phyloP scores from a whole-genome alignment of 768 basidiomycete species.

The Austroboletus eburneus region DNA sequence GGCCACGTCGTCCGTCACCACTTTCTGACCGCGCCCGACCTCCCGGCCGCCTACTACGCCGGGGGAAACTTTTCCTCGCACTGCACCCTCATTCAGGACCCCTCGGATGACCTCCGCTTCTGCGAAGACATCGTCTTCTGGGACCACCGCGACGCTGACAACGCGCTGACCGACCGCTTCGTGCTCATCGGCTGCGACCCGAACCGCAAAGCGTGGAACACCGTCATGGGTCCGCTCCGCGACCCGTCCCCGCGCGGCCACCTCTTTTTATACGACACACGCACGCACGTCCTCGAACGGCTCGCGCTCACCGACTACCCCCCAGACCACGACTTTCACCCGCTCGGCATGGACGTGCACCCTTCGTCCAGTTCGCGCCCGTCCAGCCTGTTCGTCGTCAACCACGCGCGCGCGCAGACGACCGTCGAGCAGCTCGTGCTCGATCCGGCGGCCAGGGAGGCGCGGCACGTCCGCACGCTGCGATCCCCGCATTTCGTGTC shows the following conservation, averaged over 20 bases:
- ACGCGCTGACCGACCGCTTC: conserved; percentile 39
- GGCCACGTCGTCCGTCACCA: conserved; percentile 38
- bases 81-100: conserved; percentile 41
- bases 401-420: conserved; percentile 59
- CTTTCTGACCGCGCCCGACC: conserved; percentile 39
- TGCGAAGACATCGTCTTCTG: conserved; percentile 70
- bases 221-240: conserved; percentile 65
- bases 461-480: conserved; percentile 58
- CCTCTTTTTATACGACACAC: conserved; percentile 51
- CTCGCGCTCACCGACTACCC: conserved; percentile 53
- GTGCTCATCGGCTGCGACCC: conserved; percentile 43
- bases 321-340: conserved; percentile 59
- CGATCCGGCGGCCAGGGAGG: conserved; percentile 41
- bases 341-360: conserved; percentile 59
- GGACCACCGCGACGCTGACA: conserved; percentile 46
- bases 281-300: conserved; percentile 30
- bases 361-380: conserved; percentile 44
- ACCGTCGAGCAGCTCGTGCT: conserved; percentile 67
- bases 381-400: conserved; percentile 62
- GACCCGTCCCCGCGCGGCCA: conserved; percentile 56
- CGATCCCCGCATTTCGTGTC: conserved; percentile 54
- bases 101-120: conserved; percentile 32
- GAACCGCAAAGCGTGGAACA: conserved; percentile 61
- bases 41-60: conserved; percentile 49
- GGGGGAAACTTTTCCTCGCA: conserved; percentile 45